phyloP scores from a whole-genome alignment of 2,329 filamentous ascomycete species.

The Colletotrichum chrysophilum region DNA sequence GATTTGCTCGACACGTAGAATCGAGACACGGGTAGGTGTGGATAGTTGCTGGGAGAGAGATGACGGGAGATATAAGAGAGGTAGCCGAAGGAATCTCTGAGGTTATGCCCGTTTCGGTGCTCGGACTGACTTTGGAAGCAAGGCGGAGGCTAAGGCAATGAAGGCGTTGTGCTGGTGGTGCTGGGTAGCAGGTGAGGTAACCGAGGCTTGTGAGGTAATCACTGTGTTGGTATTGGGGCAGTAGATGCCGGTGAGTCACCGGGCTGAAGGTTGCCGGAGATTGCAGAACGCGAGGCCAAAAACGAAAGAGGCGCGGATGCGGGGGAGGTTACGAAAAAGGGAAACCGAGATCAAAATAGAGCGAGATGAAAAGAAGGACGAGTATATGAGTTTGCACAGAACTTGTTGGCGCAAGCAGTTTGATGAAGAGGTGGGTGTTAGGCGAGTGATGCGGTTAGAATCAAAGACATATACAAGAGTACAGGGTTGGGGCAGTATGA shows the following conservation, averaged over 20 bases:
- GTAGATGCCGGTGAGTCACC: slow-evolving; percentile 18
- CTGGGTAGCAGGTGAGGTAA: not conserved
- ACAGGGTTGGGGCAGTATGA: not conserved
- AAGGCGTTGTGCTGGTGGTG: not conserved
- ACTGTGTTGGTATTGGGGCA: not conserved
- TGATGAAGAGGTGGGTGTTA: not conserved
- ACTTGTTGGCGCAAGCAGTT: not conserved
- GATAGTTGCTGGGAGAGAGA: not conserved
- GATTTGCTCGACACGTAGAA: not conserved
- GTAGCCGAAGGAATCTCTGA: not conserved
- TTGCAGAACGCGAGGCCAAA: not conserved
- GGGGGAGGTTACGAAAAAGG: not conserved
- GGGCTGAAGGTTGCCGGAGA: not conserved
- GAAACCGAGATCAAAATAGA: not conserved
- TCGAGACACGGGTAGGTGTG: not conserved
- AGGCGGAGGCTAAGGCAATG: not conserved
- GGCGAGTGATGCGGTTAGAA: not conserved
- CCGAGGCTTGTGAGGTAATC: not conserved
- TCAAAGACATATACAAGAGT: not conserved
- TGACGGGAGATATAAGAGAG: not conserved
- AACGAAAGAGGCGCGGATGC: not conserved
- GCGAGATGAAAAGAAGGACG: not conserved
- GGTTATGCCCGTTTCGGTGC: slow-evolving; percentile 6
- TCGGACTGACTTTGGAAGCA: not conserved
- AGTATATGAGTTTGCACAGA: not conserved